Percentiles rank a stretch among this genome's conserved stretches.
phyloP scores from a whole-genome alignment of 2,329 filamentous ascomycete species.

The Neoascochyta sp. region DNA sequence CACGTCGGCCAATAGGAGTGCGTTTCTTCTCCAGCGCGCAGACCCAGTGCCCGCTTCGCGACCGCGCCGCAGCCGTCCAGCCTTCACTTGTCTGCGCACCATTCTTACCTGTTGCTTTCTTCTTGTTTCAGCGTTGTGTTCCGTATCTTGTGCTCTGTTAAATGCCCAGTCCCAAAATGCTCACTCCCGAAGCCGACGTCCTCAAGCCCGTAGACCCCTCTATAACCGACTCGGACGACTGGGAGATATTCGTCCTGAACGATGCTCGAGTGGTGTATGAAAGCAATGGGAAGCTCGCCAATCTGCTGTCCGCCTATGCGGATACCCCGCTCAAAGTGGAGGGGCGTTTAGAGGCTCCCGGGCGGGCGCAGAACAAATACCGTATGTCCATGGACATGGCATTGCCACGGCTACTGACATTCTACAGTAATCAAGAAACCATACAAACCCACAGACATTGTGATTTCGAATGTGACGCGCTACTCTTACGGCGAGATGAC shows the following conservation, averaged over 20 bases:
- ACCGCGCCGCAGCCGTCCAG: no score
- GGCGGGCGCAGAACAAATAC: conserved; percentile 25
- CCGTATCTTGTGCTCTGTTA: no score
- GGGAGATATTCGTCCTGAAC: conserved; percentile 59
- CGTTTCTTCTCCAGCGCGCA: no score
- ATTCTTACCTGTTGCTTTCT: background rate
- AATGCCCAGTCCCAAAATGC: conserved; percentile 27
- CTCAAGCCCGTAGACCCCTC: conserved; percentile 42
- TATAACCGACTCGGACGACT: conserved; percentile 47
- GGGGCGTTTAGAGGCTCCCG: conserved; percentile 51
- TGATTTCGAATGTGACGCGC: conserved; percentile 51
- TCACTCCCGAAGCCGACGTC: conserved; percentile 34
- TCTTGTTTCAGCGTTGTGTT: no score
- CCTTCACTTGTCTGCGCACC: no score
- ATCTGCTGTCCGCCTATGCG: conserved; percentile 58
- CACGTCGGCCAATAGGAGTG: no score
- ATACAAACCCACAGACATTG: conserved; percentile 43
- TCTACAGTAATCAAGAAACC: conserved; percentile 32
- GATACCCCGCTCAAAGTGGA: conserved; percentile 60
- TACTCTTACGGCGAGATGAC: conserved; percentile 53
- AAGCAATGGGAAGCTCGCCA: conserved; percentile 49
- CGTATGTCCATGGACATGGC: conserved; percentile 17
- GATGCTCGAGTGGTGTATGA: conserved; percentile 61
- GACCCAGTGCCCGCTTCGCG: no score
- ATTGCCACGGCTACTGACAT: conserved; percentile 7